phyloP scores from a whole-genome alignment of 2,329 filamentous ascomycete species.

The Botryosphaeria dothidea region DNA sequence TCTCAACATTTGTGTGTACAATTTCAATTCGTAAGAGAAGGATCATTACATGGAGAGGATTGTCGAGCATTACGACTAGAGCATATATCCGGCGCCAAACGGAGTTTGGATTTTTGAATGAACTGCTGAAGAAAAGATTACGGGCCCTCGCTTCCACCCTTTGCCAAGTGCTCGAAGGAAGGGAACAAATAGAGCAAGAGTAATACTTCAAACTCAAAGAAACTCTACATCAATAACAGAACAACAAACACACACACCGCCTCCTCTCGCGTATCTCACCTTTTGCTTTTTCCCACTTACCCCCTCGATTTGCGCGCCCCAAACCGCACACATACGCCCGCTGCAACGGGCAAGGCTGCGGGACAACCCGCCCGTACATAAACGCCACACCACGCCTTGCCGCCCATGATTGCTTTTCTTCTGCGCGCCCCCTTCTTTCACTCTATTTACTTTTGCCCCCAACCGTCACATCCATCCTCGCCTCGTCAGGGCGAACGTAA shows the following conservation, averaged over 20 bases:
- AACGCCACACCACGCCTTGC: not conserved
- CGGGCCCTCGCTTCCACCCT: not conserved
- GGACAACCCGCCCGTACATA: slow-evolving; percentile 1
- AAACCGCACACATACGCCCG: not conserved
- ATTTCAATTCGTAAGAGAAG: not conserved
- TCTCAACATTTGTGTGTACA: not conserved
- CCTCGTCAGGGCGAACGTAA: not conserved
- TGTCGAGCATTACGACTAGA: slow-evolving; percentile 7
- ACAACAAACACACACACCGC: too few relatives aligned
- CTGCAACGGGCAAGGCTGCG: not conserved
- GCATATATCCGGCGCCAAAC: not conserved
- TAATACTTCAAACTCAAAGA: not conserved
- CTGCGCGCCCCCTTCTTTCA: not conserved
- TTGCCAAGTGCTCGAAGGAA: not conserved
- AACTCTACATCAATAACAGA: not conserved
- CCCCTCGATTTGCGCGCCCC: not conserved
- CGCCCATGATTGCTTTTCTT: not conserved
- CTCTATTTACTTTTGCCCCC: not conserved
- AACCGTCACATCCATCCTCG: not conserved
- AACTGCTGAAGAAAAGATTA: not conserved
- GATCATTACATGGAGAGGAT: not conserved
- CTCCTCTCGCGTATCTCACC: too few relatives aligned
- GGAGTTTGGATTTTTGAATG: slow-evolving; percentile 4
- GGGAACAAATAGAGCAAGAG: not conserved
- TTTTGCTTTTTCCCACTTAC: not conserved